Conservation (phyloP, 345 rosid species). For the Excoecaria agallocha region DNA sequence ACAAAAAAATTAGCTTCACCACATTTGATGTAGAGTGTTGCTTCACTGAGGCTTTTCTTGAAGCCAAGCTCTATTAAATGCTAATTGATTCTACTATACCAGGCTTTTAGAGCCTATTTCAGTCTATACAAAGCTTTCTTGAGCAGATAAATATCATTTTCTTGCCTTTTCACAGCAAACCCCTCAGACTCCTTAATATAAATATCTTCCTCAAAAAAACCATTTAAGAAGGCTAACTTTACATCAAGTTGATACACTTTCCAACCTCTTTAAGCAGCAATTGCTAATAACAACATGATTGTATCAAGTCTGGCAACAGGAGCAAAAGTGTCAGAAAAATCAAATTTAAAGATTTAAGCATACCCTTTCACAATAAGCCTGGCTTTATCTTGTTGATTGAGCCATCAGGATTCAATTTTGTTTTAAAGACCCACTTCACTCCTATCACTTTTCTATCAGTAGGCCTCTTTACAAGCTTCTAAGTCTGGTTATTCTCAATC, state of each 20-base stretch:
- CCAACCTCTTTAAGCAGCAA: neutral
- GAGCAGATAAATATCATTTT: neutral
- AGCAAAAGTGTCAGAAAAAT: neutral
- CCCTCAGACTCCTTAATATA: neutral
- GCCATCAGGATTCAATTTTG: too few relatives aligned
- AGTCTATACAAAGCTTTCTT: neutral
- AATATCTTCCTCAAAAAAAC: too few relatives aligned
- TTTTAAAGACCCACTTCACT: too few relatives aligned
- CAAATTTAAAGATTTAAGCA: neutral
- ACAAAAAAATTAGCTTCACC: neutral
- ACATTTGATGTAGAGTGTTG: neutral
- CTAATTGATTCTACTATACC: neutral
- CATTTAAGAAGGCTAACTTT: too few relatives aligned
- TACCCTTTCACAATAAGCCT: too few relatives aligned
- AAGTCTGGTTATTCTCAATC: too few relatives aligned
- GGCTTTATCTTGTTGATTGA: too few relatives aligned
- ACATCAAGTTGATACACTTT: too few relatives aligned
- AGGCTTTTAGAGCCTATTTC: neutral
- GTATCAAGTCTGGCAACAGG: too few relatives aligned
- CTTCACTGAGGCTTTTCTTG: neutral
- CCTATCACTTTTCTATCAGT: too few relatives aligned
- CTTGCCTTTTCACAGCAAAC: neutral
- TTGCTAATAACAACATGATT: neutral
- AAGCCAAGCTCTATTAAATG: neutral
- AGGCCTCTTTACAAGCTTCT: too few relatives aligned